Evolutionary conservation across 495 filamentous ascomycete genomes (phyloP), one percentile per base, ranked within the genome.

Genomic region (Stereocaulon alpinum): DNA sequence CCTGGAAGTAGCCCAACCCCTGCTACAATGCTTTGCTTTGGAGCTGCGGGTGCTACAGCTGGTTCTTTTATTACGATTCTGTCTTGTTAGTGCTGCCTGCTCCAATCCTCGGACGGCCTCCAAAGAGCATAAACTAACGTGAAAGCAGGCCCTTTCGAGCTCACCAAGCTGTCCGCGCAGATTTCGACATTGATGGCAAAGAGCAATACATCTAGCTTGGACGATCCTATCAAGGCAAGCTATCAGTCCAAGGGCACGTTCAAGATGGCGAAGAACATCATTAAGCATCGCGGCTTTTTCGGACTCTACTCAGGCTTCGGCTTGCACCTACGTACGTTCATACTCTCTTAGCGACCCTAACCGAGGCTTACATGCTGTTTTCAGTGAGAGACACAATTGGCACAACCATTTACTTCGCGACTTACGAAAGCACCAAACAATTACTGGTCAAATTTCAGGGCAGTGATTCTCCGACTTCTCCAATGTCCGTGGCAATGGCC

Each of bases 321-420:
- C 59, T 73, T 89, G 57, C 88, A 93, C 74, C 70, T 93, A 44
- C 72, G 87, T 90, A 76, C 72, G 84, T 70, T 51, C 27, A 27
- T n/a, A 22, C 40, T 18, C 40, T 14, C 7, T 61, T 45, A 41
- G 40, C 40, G 24, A 20, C 9, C 42, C 27, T 60, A 32, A 30
- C 9, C 6, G 15, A 11, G 37, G 15, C 27, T 56, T 61, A 43
- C 55, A 43, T n/a, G 54, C 37, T 49, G 18, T 42, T 40, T 55
- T 12, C 48, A 90, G 86, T 90, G 62, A 78, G 88, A 52, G 88
- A 92, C 68, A 89, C 87, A 0, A 77, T 90, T 55, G 88, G 88
- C 43, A 91, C 88, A 11, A 85, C 78, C 3, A 88, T 90, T 56
- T 93, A 93, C 69, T 93, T 93, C 66, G 85, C 83, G 65, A 89